Base-by-base conservation (phyloP, 768 basidiomycete species). In the Calocera cornea region DNA sequence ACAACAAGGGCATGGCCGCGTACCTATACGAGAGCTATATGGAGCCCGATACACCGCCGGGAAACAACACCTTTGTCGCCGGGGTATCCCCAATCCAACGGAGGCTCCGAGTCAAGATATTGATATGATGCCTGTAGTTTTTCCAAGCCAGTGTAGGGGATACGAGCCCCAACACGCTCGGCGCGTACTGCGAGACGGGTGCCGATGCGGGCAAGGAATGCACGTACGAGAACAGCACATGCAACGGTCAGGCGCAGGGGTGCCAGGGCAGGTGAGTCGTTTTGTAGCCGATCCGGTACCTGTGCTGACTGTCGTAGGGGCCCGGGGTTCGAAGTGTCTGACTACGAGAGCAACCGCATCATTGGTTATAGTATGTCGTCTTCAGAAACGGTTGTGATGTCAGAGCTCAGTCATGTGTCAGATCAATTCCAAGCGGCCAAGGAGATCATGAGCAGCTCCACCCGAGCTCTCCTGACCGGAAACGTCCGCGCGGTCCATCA, bases 1-100 rank as follows among this genome's bases (percentile, higher is more conserved):
- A 91, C 75, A 91, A 91, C 78, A 91, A 92, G 74, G 90, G 90
- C 41, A 90, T 91, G 88, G 88, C 89, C 1, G 88, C 88, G 8
- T 87, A 83, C 74, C 74, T 90, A 19, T 92, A 89, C 69, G 90
- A 91, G 80, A 77, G 87, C 22, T 81, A 79, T 65, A 80, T 84
- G 0, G 87, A 90, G 72, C 88, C 89, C 1, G 73, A 79, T 64
- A 69, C 83, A 0, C 80, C 84, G 80, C 90, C 90, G 0, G 89
- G 90, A 65, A 85, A 84, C 71, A 80, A 80, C 34, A 83, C 82
- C 1, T 90, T 90, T 71, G 81, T 90, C 29, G 88, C 89, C n/a
- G n/a, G 24, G 89, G 87, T 0, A 90, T 47, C 5, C 44, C 8
- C 19, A 19, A 3, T 47, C 40, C 40, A 7, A 47, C 24, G 44